Evolutionary conservation across 108 stramenopile genomes (phyloP).

Genomic region (Cyclotella kingstonii): DNA sequence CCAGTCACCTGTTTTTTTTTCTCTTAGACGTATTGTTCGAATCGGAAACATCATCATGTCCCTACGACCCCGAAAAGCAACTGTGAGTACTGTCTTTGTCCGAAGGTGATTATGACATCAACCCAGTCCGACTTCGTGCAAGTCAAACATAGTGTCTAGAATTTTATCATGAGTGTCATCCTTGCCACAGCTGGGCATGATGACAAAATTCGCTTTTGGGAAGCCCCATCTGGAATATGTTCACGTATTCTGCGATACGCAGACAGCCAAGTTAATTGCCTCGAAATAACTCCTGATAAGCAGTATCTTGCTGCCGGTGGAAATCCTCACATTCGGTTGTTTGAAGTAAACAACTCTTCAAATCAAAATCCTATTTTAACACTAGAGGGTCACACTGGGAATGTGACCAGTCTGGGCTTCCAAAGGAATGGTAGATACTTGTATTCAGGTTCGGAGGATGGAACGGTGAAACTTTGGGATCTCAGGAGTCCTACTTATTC

Average conservation of each 20-base stretch:
- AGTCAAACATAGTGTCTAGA: too few relatives aligned
- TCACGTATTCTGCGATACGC: constrained; percentile 85
- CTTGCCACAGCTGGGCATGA: constrained; percentile 97
- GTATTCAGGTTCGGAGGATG: constrained; percentile 84
- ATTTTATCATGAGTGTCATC: constrained; percentile 82
- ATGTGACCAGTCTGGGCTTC: constrained; percentile 95
- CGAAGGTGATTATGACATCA: too few relatives aligned
- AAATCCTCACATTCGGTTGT: constrained; percentile 92
- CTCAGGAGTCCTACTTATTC: constrained; percentile 83
- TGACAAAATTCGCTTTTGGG: constrained; percentile 98
- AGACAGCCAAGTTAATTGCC: constrained; percentile 93
- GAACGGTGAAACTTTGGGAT: constrained; percentile 93
- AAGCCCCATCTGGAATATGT: constrained; percentile 91
- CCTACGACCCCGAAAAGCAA: too few relatives aligned
- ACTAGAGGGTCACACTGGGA: constrained; percentile 83
- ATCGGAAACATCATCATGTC: too few relatives aligned
- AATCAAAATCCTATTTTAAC: constrained; percentile 71
- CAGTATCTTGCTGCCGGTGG: constrained; percentile 94
- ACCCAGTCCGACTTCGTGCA: too few relatives aligned
- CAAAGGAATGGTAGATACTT: constrained; percentile 92
- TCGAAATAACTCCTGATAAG: constrained; percentile 97
- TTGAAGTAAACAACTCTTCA: constrained; percentile 71
- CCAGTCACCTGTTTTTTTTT: too few relatives aligned
- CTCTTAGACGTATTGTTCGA: too few relatives aligned
- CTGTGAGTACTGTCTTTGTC: too few relatives aligned